Evolutionary conservation across 495 filamentous ascomycete genomes (phyloP), one percentile per base, ranked within the genome.

Genomic region (Neurospora sp.): DNA sequence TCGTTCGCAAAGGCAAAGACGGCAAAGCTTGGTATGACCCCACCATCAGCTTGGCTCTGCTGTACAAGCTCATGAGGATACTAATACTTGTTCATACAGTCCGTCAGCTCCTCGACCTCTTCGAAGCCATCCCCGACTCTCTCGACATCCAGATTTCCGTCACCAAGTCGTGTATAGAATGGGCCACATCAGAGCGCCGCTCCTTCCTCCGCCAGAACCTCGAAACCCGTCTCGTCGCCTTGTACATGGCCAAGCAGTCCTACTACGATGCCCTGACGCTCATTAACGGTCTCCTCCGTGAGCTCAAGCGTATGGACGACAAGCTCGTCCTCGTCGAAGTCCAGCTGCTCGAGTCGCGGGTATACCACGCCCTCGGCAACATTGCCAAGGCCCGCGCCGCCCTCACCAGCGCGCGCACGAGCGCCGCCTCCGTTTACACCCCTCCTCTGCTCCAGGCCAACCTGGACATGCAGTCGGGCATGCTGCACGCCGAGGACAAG

Each of bases 1-100:
- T 94, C 92, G 74, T 98, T 98, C 80, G 95, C 96, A 73, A 97
- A 98, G 85, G 96, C 96, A 74, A 99, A 99, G 89, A 98, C 96
- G 27, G 93, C 96, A 48, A 99, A 99, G 84, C 86, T 99, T 72
- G 94, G 96, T 98, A 89, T 78, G 27, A 35, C 27, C 53, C 53
- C 53, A 27, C 27, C 53, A 35, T 37, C 27, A 38, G 42, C 40
- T 42, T 37, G 27, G 38, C 39, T 39, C 37, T n/a, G 69, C 39
- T 31, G 14, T 72, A 27, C 20, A 35, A 59, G 37, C 27, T 35
- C 0, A 37, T 20, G 14, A 69, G 53, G n/a, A 31, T 39, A 65
- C 69, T 75, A 37, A 75, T 41, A 68, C 69, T 73, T 22, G 44
- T 61, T 41, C 10, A 44, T 31, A 69, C 80, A 99, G 96, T 99